Percentiles rank a stretch among this genome's conserved stretches.
Conservation (phyloP, 352 stramenopile species). For the Pythium volutum region DNA sequence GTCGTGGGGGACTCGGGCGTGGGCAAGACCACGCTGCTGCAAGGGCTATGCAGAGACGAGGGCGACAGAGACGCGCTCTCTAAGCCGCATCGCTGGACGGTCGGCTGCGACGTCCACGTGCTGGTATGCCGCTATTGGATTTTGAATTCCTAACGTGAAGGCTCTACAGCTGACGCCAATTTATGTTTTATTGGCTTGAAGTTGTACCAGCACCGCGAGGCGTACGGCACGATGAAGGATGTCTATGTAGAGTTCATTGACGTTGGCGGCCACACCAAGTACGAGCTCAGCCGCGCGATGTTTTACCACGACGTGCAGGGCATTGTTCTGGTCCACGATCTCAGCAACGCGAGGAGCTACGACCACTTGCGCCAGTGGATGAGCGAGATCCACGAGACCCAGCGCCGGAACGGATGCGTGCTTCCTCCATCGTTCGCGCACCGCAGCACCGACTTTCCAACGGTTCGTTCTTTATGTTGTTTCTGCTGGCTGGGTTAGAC, state of each 20-base stretch:
- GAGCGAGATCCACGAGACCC: conserved; percentile 42
- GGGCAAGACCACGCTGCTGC: conserved; percentile 77
- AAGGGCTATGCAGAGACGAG: conserved; percentile 43
- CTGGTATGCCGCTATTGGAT: conserved; percentile 31
- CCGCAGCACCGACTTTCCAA: conserved; percentile 30
- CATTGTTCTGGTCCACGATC: conserved; percentile 79
- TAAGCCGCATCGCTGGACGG: conserved; percentile 60
- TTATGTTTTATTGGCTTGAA: conserved; percentile 12
- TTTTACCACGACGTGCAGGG: conserved; percentile 85
- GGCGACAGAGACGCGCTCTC: not conserved
- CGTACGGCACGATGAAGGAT: conserved; percentile 37
- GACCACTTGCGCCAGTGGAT: conserved; percentile 51
- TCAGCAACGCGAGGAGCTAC: conserved; percentile 74
- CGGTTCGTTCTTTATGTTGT: conserved; percentile 22
- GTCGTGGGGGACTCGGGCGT: conserved; percentile 86
- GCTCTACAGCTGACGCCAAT: too few species aligned
- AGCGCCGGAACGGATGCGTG: conserved; percentile 57
- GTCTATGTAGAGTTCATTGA: conserved; percentile 84
- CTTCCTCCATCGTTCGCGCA: conserved; percentile 32
- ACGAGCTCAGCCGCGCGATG: conserved; percentile 72
- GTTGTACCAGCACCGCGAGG: conserved; percentile 36
- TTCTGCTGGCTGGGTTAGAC: not conserved
- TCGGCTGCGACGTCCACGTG: conserved; percentile 79
- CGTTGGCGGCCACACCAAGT: conserved; percentile 76
- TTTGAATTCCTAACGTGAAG: not conserved